Base-by-base conservation (phyloP, 1,284 basidiomycete species). In the Neolentinus lepideus region DNA sequence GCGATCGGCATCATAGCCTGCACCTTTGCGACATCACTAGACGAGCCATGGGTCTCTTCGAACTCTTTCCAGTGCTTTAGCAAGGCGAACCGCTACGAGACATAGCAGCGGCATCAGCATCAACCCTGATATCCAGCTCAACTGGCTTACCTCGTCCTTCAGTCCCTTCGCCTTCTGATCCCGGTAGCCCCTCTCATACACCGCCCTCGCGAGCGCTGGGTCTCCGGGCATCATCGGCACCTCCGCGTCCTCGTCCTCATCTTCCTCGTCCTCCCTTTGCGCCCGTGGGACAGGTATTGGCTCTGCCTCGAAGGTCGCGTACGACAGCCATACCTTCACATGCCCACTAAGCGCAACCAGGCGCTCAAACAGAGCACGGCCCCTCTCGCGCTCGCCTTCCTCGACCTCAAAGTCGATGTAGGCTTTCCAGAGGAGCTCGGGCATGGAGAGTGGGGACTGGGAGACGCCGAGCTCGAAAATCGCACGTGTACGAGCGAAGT, bases 341-440 rank as follows among this genome's bases (percentile, higher is more conserved):
- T 99, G 96, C 0, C 92, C 92, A 59, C 94, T 97, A 55, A 91
- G 78, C 48, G 83, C 76, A 53, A 98, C 77, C 19, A 99, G 80
- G 25, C 94, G 82, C 73, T 98, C 94, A 70, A 97, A 99, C 54
- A 99, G 69, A n/a, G 79, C 77, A 27, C 95, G 79, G 1, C 92
- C 90, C 33, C 83, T 81, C 60, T 91, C 91, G 56, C 94, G 84
- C 65, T 98, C 94, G 60, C 94, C 90, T 69, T 97, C 94, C 61
- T 95, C 93, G 62, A 93, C 89, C 71, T 96, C 94, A 63, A 94
- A 94, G 72, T 99, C 96, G 73, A 99, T 94, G 71, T 94, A 99
- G 2, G 93, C 92, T 68, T 94, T 95, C 94, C 94, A 96, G n/a
- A 98, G 80, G 11, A 98, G 79, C 70, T 99, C 97, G 1, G 97